These are phyloP conservation scores for Chalaropsis ovoidea DNA, from an alignment of 2,329 filamentous ascomycete species.

Conservation along the genomic window DNA sequence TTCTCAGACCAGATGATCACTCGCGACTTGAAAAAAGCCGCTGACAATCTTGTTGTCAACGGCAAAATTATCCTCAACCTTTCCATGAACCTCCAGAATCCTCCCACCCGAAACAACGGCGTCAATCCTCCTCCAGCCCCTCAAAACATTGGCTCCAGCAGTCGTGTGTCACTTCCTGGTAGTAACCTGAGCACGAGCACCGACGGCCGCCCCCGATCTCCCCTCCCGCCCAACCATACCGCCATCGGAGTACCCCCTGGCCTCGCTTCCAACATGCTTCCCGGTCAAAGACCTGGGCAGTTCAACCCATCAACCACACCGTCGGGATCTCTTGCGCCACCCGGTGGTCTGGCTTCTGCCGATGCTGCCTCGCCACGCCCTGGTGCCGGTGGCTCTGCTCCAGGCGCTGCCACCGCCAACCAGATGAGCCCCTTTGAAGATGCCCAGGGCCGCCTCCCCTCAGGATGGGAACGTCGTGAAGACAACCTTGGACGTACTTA, in stretches of 20 bases:
- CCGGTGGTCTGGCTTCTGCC: conserved; percentile 25
- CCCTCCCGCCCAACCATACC: conserved; percentile 26
- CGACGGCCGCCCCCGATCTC: conserved; percentile 39
- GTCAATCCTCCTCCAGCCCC: conserved; percentile 26
- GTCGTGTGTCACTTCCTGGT: conserved; percentile 38
- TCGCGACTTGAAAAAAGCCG: conserved; percentile 91
- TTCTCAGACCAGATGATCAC: conserved; percentile 90
- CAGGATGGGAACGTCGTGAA: conserved; percentile 91
- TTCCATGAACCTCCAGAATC: conserved; percentile 73
- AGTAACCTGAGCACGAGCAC: conserved; percentile 30
- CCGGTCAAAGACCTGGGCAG: conserved; percentile 42
- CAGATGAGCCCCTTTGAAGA: conserved; percentile 88
- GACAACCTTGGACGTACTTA: conserved; percentile 93
- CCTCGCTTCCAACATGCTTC: conserved; percentile 31
- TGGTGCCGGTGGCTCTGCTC: neutral
- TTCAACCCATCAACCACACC: conserved; percentile 34
- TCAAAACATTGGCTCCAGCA: conserved; percentile 29
- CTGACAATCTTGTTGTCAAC: conserved; percentile 93
- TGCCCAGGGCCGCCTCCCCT: conserved; percentile 80
- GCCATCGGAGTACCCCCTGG: conserved; percentile 36
- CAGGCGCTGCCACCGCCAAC: conserved; percentile 25
- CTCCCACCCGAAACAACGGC: conserved; percentile 44
- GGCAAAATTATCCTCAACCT: conserved; percentile 95
- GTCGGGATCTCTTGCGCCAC: conserved; percentile 23
- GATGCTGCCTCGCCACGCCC: conserved; percentile 28